A percentile compares a stretch with the other conserved stretches of the same genome.
phyloP scores from a whole-genome alignment of 192 early-diverging fungal genomes.

The Gigaspora rosea region DNA sequence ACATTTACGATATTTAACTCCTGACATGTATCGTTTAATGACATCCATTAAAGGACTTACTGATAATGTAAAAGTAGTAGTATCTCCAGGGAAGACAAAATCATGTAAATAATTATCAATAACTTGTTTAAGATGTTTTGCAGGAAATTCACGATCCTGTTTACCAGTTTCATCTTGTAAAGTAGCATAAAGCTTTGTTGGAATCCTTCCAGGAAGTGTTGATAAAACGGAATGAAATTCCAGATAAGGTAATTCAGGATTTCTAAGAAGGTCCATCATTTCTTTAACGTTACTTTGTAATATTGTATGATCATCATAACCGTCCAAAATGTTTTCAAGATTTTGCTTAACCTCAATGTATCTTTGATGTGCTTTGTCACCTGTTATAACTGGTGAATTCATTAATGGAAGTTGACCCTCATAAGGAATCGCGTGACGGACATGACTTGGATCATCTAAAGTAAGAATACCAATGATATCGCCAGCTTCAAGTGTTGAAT shows the following conservation, averaged over 20 bases:
- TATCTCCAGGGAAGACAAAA: constrained; percentile 64
- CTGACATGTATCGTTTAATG: constrained; percentile 69
- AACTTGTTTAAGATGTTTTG: constrained; percentile 62
- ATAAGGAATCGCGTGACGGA: constrained; percentile 87
- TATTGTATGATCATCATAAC: constrained; percentile 83
- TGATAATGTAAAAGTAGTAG: constrained; percentile 57
- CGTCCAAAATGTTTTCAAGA: constrained; percentile 78
- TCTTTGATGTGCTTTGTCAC: constrained; percentile 89
- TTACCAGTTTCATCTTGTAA: constrained; percentile 50
- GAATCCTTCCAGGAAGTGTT: constrained; percentile 83
- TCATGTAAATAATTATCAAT: constrained; percentile 58
- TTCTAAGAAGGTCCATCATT: constrained; percentile 71
- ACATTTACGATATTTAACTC: constrained; percentile 77
- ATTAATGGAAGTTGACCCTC: constrained; percentile 69
- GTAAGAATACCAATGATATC: constrained; percentile 92
- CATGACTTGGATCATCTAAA: constrained; percentile 92
- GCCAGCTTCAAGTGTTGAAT: constrained; percentile 80
- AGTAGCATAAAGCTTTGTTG: constrained; percentile 61
- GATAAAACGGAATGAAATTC: constrained; percentile 83
- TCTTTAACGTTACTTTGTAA: constrained; percentile 70
- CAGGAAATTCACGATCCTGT: constrained; percentile 66
- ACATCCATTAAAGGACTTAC: constrained; percentile 69
- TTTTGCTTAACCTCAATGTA: constrained; percentile 62
- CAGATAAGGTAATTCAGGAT: constrained; percentile 81
- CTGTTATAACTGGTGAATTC: constrained; percentile 79